Evolutionary conservation across 2,329 filamentous ascomycete genomes (phyloP).

Genomic region (Tetracladium maxilliforme): DNA sequence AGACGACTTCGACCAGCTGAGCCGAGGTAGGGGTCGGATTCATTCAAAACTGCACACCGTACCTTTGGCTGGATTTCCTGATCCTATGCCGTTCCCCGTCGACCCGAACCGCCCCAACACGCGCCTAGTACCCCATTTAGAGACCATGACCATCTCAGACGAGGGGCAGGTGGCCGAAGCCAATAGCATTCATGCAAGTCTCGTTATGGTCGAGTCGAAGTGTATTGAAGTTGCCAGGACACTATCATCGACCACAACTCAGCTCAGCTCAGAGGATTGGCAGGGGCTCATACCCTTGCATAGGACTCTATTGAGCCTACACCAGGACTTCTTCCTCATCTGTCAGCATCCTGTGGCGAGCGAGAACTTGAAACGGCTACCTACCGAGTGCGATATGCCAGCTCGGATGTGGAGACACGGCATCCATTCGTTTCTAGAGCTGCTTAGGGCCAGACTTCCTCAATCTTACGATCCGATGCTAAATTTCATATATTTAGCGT

Average conservation of each 20-base stretch:
- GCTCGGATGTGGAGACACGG: slow-evolving; percentile 89
- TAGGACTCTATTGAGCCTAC: slow-evolving; percentile 64
- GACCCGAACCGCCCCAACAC: neutral
- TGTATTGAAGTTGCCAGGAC: slow-evolving; percentile 73
- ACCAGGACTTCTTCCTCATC: slow-evolving; percentile 77
- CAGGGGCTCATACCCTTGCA: slow-evolving; percentile 73
- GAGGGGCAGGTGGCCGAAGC: slow-evolving; percentile 71
- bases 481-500: slow-evolving; percentile 76
- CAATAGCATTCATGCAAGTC: slow-evolving; percentile 66
- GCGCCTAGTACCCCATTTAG: slow-evolving; percentile 27
- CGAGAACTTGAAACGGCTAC: slow-evolving; percentile 48
- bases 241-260: slow-evolving; percentile 23
- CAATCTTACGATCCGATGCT: slow-evolving; percentile 78
- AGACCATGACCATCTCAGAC: slow-evolving; percentile 56
- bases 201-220: slow-evolving; percentile 78
- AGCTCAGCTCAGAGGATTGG: slow-evolving; percentile 58
- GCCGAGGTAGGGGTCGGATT: too few relatives aligned
- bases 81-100: too few relatives aligned
- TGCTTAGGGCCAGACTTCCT: slow-evolving; percentile 61
- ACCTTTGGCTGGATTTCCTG: too few relatives aligned
- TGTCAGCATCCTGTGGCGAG: slow-evolving; percentile 73
- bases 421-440: slow-evolving; percentile 72
- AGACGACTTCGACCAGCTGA: too few relatives aligned
- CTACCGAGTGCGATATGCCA: slow-evolving; percentile 79
- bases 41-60: too few relatives aligned